Evolutionary conservation across 2,329 filamentous ascomycete genomes (phyloP), one percentile per base, ranked within the genome.

Genomic region (Akanthomyces dipterigenus): DNA sequence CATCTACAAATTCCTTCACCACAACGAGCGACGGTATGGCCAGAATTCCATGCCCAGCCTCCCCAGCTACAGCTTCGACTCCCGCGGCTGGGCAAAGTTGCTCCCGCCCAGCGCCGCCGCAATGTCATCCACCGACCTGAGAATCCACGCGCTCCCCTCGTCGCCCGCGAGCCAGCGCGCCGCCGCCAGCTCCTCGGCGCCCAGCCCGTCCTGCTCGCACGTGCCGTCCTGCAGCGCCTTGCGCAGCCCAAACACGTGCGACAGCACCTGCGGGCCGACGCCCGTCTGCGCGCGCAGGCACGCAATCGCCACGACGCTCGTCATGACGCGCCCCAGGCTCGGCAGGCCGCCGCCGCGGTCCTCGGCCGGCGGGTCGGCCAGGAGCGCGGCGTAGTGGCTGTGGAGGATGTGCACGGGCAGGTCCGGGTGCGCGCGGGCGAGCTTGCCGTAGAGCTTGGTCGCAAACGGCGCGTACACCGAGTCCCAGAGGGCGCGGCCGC

Each of bases 201-300:
- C 68, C 46, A 72, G 69, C 26, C 65, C 67, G 38, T 74, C 74
- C 11, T 64, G 66, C 65, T 67, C 67, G 74, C 80, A 81, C 22
- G 77, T 78, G 1, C 87, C 89, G 71, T 91, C 87, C 65, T 89
- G 85, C 56, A 88, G 80, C 1, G 85, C 89, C 77, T 95, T 95
- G 62, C 88, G 76, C 73, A 96, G 70, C 0, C 91, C 91, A 75
- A 92, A 93, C 0, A 95, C 80, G 73, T 96, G 91, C 66, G 87
- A 91, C 20, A 89, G 75, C 14, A 96, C 89, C 78, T 95, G 91
- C 1, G 90, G 91, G 0, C 86, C 91, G 0, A 95, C 91, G 0
- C 91, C 91, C 11, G 88, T 89, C 78, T 95, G 91, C 49, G 90
- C 83, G 3, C 91, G 77, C 71, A 96, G 72, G 68, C 89, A 92